Percentiles rank a stretch among this genome's conserved stretches.
phyloP scores from a whole-genome alignment of 176 grass and related monocot species.

The Rhynchospora pubera region DNA sequence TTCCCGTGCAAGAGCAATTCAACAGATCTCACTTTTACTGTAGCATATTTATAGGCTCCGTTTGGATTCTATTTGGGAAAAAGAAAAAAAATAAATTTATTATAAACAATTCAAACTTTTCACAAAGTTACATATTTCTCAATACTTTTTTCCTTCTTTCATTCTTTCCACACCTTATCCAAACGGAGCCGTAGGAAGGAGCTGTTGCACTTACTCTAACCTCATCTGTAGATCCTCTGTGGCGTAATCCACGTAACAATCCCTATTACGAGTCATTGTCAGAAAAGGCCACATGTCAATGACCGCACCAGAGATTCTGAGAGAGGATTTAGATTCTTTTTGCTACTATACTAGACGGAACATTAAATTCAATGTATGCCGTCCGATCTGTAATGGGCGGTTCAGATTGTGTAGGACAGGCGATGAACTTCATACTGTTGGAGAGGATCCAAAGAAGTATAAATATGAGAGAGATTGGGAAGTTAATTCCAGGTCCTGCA shows the following conservation, averaged over 20 bases:
- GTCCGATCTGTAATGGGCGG: not conserved
- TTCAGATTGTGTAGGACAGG: not conserved
- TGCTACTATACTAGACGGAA: not conserved
- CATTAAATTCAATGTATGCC: not conserved
- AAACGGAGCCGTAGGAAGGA: not conserved
- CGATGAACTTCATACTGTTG: not conserved
- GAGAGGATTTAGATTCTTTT: not conserved
- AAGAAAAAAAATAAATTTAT: too few relatives aligned
- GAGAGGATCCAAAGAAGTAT: not conserved
- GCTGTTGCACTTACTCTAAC: not conserved
- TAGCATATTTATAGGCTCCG: too few relatives aligned
- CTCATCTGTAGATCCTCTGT: not conserved
- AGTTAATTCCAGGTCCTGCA: slow-evolving; percentile 28
- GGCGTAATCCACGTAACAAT: too few relatives aligned
- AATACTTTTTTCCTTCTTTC: too few relatives aligned
- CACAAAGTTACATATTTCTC: too few relatives aligned
- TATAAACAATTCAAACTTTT: too few relatives aligned
- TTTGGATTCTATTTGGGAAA: too few relatives aligned
- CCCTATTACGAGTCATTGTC: not conserved
- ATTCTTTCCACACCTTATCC: too few relatives aligned
- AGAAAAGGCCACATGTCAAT: not conserved
- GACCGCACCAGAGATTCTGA: not conserved
- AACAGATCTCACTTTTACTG: slow-evolving; percentile 10
- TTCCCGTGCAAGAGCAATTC: slow-evolving; percentile 5
- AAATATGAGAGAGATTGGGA: not conserved